Conservation (phyloP, 257 asterid species). For the Parsonsia alboflavescens region DNA sequence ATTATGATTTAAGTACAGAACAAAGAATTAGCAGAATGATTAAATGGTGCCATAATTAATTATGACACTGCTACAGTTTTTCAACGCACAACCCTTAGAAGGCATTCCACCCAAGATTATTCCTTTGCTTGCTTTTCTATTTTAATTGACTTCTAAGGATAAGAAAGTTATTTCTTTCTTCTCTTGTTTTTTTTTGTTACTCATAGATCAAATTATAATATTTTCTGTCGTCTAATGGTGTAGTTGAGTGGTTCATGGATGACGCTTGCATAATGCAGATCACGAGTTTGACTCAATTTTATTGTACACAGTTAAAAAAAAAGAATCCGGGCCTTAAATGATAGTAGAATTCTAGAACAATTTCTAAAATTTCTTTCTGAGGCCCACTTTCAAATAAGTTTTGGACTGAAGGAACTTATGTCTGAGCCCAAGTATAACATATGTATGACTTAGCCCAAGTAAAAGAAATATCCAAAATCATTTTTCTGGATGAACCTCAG, state of each 20-base stretch:
- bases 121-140: neutral
- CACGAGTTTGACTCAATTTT: too few species aligned
- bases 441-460: neutral
- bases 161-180: too few species aligned
- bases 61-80: neutral
- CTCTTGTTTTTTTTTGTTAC: too few species aligned
- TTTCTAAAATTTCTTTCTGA: too few species aligned
- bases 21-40: too few species aligned
- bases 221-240: too few species aligned
- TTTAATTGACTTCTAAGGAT: neutral
- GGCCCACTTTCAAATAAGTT: neutral
- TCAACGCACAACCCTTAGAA: slow-evolving; percentile 15
- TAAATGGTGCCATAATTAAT: neutral
- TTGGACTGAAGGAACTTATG: neutral
- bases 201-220: too few species aligned
- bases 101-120: slow-evolving; percentile 7
- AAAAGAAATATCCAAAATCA: neutral
- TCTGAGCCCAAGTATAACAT: neutral
- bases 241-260: too few species aligned
- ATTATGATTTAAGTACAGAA: neutral
- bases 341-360: too few species aligned
- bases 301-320: too few species aligned
- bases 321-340: too few species aligned
- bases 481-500: slow-evolving; percentile 2
- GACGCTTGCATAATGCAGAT: too few species aligned